Conservation (phyloP, 2,329 filamentous ascomycete genomes). For the Monilinia fructigena region DNA sequence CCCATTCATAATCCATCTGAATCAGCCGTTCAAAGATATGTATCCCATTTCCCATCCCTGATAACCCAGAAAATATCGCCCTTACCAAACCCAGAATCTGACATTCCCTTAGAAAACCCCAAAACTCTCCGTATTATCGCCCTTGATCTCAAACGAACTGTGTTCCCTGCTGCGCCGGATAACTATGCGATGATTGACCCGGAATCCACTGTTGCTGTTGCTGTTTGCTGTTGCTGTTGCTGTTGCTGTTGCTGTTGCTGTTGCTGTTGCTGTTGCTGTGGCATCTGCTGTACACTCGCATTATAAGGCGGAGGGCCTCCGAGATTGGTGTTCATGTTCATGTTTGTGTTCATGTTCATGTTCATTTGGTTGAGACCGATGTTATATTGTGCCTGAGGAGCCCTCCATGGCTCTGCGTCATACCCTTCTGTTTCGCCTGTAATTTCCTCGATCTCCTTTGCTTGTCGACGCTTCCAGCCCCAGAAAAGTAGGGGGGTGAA, state of each 20-base stretch:
- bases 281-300: not conserved
- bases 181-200: constrained; percentile 10
- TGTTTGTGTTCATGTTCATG: constrained; percentile 1
- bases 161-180: constrained; percentile 1
- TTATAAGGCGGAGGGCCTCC: constrained; percentile 12
- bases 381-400: constrained; percentile 16
- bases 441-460: not conserved
- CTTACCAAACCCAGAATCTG: not conserved
- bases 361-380: constrained; percentile 18
- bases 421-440: constrained; percentile 12
- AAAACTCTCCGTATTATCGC: not conserved
- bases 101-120: not conserved
- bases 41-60: not conserved
- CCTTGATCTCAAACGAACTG: constrained; percentile 17
- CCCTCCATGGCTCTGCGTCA: constrained; percentile 20
- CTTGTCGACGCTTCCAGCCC: constrained; percentile 18
- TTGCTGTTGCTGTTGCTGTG: not conserved
- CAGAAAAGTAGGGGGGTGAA: constrained; percentile 36
- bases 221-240: too few species aligned
- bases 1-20: not conserved
- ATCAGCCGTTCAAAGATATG: too few species aligned
- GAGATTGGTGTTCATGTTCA: not conserved
- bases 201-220: not conserved
- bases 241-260: too few species aligned
- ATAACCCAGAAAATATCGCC: not conserved